These are phyloP conservation scores for Arabis alpina DNA, from an alignment of 345 rosid species.

Conservation along the genomic window DNA sequence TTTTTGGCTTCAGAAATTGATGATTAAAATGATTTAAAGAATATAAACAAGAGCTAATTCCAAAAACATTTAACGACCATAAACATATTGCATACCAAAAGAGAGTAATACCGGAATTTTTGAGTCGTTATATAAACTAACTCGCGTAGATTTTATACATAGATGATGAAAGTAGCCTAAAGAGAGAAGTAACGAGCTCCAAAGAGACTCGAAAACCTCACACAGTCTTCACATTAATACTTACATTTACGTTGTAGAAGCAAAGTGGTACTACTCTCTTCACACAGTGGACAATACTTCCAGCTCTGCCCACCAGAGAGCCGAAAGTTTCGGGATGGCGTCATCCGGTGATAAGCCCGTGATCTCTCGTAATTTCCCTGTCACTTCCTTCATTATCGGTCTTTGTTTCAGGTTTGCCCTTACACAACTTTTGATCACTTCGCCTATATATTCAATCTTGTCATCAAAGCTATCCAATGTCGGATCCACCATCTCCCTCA, in stretches of 20 bases:
- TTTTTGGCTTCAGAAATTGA: background rate
- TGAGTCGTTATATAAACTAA: constrained; percentile 21
- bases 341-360: constrained; percentile 71
- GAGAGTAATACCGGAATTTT: background rate
- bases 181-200: constrained; percentile 33
- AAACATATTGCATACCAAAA: constrained; percentile 27
- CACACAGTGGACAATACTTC: constrained; percentile 72
- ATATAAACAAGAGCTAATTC: background rate
- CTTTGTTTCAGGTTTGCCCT: constrained; percentile 62
- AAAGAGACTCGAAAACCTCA: constrained; percentile 33
- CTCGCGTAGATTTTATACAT: constrained; percentile 23
- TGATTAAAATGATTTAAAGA: background rate
- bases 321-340: constrained; percentile 78
- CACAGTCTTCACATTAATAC: constrained; percentile 35
- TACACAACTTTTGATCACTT: constrained; percentile 66
- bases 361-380: constrained; percentile 62
- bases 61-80: constrained; percentile 27
- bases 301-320: constrained; percentile 98
- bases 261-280: constrained; percentile 19
- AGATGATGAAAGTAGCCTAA: constrained; percentile 20
- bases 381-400: constrained; percentile 61
- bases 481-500: constrained; percentile 60
- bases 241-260: constrained; percentile 32
- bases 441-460: constrained; percentile 56
- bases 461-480: constrained; percentile 57